Percentiles rank a stretch among this genome's conserved stretches.
Evolutionary conservation across 2,329 filamentous ascomycete species (phyloP).

Genomic region (Sporothrix phasma): DNA sequence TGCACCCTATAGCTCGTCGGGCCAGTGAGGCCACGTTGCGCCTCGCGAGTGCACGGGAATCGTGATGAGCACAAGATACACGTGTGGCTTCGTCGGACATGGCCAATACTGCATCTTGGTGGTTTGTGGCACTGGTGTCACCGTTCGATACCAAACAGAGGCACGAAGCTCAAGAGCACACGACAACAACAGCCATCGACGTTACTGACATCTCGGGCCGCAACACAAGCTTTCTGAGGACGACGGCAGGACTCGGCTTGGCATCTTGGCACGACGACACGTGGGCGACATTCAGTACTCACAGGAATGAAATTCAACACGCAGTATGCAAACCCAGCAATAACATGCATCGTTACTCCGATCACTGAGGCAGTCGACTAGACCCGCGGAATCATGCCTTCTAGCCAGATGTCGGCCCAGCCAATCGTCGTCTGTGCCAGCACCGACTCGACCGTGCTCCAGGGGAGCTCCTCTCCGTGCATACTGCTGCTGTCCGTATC

Average conservation of each 20-base stretch:
- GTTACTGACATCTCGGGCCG: background rate
- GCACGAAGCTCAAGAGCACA: background rate
- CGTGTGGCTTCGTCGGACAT: too few relatives aligned
- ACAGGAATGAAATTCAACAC: too few relatives aligned
- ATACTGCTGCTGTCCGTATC: background rate
- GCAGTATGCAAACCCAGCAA: too few relatives aligned
- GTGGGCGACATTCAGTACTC: background rate
- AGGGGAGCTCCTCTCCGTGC: background rate
- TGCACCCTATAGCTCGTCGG: background rate
- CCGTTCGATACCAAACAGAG: background rate
- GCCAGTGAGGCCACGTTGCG: background rate
- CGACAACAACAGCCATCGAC: background rate
- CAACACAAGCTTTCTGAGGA: background rate
- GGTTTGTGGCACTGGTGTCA: background rate
- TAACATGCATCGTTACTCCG: background rate
- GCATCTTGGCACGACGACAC: background rate
- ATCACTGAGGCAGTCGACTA: background rate
- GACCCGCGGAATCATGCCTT: background rate
- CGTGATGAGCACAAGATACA: background rate
- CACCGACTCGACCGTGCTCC: background rate
- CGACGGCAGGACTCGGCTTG: background rate
- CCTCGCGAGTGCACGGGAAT: background rate
- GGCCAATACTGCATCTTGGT: background rate
- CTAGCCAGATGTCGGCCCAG: conserved; percentile 2
- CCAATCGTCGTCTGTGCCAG: background rate